Conservation (phyloP, 805 yeast species). For the Danielia oregonensis region DNA sequence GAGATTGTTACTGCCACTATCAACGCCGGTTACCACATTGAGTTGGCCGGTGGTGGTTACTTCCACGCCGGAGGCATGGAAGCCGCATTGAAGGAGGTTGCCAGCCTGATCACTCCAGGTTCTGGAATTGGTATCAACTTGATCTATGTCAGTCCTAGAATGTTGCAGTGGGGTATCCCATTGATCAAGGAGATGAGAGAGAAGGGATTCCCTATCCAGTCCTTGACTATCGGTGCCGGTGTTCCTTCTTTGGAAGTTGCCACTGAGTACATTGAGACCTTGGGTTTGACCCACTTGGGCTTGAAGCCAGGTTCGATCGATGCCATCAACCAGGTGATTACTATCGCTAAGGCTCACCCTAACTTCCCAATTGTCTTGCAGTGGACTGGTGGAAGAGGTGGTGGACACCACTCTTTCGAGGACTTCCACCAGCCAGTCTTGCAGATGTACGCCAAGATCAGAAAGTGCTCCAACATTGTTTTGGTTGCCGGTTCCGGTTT, state of each 20-base stretch:
- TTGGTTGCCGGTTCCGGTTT: constrained; percentile 98
- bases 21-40: constrained; percentile 96
- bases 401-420: constrained; percentile 99
- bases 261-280: constrained; percentile 86
- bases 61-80: constrained; percentile 71
- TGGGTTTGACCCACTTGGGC: constrained; percentile 91
- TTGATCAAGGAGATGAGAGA: constrained; percentile 84
- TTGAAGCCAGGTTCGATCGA: constrained; percentile 98
- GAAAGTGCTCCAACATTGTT: constrained; percentile 85
- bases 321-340: constrained; percentile 78
- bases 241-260: constrained; percentile 98
- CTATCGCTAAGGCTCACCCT: constrained; percentile 95
- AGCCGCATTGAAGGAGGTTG: constrained; percentile 70
- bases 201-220: constrained; percentile 93
- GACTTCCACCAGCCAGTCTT: constrained; percentile 98
- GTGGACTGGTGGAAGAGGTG: constrained; percentile 99
- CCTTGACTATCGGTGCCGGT: constrained; percentile 98
- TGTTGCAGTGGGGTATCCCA: constrained; percentile 99
- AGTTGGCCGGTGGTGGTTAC: constrained; percentile 99
- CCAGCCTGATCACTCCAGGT: constrained; percentile 68
- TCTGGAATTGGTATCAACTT: constrained; percentile 88
- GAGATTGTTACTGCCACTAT: constrained; percentile 91
- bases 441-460: constrained; percentile 92
- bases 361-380: constrained; percentile 93
- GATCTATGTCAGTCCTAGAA: constrained; percentile 93